phyloP scores from a whole-genome alignment of 345 rosid genomes.

The Conringia planisiliqua region DNA sequence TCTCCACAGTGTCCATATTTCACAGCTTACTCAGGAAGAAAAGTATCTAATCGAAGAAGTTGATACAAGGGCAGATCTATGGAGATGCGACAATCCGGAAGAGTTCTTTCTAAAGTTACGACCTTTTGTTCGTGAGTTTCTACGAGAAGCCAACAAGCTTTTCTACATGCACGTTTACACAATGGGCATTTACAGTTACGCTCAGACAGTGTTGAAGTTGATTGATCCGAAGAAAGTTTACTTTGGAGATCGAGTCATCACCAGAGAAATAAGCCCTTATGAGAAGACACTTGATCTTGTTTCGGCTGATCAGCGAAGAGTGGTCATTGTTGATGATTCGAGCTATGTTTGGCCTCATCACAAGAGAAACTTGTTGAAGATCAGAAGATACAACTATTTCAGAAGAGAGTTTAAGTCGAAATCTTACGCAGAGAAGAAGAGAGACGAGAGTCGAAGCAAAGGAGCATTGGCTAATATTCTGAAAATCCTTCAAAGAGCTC shows the following conservation, averaged over 20 bases:
- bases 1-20: neutral
- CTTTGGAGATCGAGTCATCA: constrained; percentile 11
- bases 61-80: constrained; percentile 7
- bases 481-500: neutral
- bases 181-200: neutral
- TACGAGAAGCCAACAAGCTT: constrained; percentile 11
- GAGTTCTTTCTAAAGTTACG: constrained; percentile 1
- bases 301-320: constrained; percentile 4
- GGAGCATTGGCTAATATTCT: constrained; percentile 8
- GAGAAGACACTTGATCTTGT: constrained; percentile 2
- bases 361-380: constrained; percentile 9
- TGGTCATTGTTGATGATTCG: constrained; percentile 19
- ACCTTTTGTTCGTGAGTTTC: constrained; percentile 1
- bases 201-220: neutral
- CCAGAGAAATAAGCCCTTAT: neutral
- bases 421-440: constrained; percentile 22
- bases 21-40: neutral
- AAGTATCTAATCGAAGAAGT: neutral
- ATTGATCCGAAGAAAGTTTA: constrained; percentile 6
- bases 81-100: neutral
- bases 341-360: constrained; percentile 1
- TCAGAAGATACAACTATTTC: neutral
- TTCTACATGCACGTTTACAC: constrained; percentile 24
- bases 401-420: neutral
- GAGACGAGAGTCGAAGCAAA: neutral